Evolutionary conservation across 2,329 filamentous ascomycete species (phyloP), one percentile per base, ranked within the genome.

Genomic region (Fusarium solani-melongenae): DNA sequence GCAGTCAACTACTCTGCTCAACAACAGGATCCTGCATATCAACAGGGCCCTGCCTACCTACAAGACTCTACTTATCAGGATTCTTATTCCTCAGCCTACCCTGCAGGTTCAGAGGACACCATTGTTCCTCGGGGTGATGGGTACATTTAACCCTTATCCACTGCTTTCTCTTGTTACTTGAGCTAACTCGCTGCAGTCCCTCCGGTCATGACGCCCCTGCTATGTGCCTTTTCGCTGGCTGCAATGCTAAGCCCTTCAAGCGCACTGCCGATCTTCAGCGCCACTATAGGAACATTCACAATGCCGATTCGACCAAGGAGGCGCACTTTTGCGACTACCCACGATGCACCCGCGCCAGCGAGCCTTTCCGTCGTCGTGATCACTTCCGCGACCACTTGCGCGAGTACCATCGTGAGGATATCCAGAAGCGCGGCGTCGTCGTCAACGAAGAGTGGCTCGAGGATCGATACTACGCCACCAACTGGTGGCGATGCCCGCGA

Each of bases 361-460:
- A 84, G 3, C 85, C 88, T 2, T 90, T 90, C 75, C 82, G 83
- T 72, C 85, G 89, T 36, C 84, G 86, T 34, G 89, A 91, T 70
- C 89, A 90, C 79, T 89, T 85, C 76, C 84, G 88, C 39, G 88
- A 89, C 66, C 89, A 91, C 77, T 83, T 89, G 39, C 85, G 89
- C 34, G 85, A 88, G 53, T 88, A 83, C 70, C 89, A 91, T 82
- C 82, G 83, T 63, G 89, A 91, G 75, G 87, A 89, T 68, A 83
- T 89, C 36, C 81, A 83, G 73, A 86, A 86, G 81, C 85, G 86
- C 20, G 84, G 85, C 31, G 79, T 78, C 24, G 74, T 78, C 58
- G 70, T 80, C 64, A 77, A 79, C 44, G 79, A 81, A 39, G 81
- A 81, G 69, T 86, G 84, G 84, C 75, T 83, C 53, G 76, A 82